Evolutionary conservation across 2,329 filamentous ascomycete species (phyloP).

Genomic region (Sporothrix dimorphospora): DNA sequence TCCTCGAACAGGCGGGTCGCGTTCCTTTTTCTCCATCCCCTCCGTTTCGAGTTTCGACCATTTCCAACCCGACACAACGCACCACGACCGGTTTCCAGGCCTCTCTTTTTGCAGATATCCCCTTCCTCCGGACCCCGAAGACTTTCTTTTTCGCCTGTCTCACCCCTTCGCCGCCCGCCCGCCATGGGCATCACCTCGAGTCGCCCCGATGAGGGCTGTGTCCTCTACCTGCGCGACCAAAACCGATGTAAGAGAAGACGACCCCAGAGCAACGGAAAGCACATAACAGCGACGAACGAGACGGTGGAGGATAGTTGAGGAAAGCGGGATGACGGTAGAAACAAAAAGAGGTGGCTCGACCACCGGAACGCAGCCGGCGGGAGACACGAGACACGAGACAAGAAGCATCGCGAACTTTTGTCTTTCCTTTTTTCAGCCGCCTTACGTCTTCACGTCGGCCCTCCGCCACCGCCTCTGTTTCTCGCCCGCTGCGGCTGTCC

Average conservation of each 20-base stretch:
- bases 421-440: neutral
- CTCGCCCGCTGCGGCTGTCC: neutral
- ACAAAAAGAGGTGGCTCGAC: neutral
- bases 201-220: slow-evolving; percentile 78
- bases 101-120: neutral
- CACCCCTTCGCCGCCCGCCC: slow-evolving; percentile 25
- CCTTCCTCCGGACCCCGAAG: neutral
- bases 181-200: slow-evolving; percentile 93
- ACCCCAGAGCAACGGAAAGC: neutral
- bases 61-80: neutral
- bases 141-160: slow-evolving; percentile 5
- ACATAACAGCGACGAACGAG: neutral
- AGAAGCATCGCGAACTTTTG: neutral
- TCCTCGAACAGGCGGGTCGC: slow-evolving; percentile 6
- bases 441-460: neutral
- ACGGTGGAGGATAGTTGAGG: neutral
- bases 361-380: neutral
- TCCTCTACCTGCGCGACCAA: slow-evolving; percentile 88
- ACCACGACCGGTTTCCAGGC: neutral
- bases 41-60: neutral
- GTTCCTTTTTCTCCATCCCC: slow-evolving; percentile 14
- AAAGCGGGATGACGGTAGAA: neutral
- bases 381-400: slow-evolving; percentile 15
- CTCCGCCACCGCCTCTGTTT: neutral
- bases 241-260: slow-evolving; percentile 71